Conservation (phyloP, 2,329 filamentous ascomycete genomes). For the Phaeoacremonium minimum region DNA sequence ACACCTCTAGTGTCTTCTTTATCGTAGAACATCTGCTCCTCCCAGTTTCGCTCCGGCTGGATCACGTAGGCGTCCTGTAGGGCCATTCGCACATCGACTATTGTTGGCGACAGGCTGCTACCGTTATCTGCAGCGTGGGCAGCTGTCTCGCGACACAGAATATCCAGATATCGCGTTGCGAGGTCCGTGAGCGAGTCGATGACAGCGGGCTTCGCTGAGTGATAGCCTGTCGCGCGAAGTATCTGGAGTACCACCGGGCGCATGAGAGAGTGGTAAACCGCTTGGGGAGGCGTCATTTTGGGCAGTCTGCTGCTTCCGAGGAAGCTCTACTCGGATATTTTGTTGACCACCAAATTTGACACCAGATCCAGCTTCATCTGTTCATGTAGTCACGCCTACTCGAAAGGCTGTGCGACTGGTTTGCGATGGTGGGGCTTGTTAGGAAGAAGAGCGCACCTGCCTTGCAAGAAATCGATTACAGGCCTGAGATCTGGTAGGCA, state of each 20-base stretch:
- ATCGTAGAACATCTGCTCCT: conserved; percentile 64
- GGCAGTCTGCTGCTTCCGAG: too few relatives aligned
- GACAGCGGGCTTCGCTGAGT: conserved; percentile 74
- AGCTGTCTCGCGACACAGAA: conserved; percentile 70
- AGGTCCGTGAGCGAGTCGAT: conserved; percentile 87
- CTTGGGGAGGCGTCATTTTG: conserved; percentile 42
- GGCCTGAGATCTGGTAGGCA: too few relatives aligned
- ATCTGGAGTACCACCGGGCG: conserved; percentile 87
- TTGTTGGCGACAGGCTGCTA: conserved; percentile 47
- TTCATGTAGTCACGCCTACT: too few relatives aligned
- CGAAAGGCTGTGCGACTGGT: too few relatives aligned
- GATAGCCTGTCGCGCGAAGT: conserved; percentile 86
- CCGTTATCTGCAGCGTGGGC: conserved; percentile 68
- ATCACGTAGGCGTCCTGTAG: conserved; percentile 77
- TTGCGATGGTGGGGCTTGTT: too few relatives aligned
- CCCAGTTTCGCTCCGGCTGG: conserved; percentile 59
- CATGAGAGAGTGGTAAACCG: conserved; percentile 69
- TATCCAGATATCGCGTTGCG: conserved; percentile 72
- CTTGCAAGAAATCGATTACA: too few relatives aligned
- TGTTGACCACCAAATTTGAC: too few relatives aligned
- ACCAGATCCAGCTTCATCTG: too few relatives aligned
- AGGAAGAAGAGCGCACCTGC: too few relatives aligned
- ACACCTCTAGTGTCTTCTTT: conserved; percentile 77
- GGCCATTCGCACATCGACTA: conserved; percentile 81
- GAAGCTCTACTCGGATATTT: too few relatives aligned